Evolutionary conservation across 2,329 filamentous ascomycete genomes (phyloP), one percentile per base, ranked within the genome.

Genomic region (Fusarium decemcellulare): DNA sequence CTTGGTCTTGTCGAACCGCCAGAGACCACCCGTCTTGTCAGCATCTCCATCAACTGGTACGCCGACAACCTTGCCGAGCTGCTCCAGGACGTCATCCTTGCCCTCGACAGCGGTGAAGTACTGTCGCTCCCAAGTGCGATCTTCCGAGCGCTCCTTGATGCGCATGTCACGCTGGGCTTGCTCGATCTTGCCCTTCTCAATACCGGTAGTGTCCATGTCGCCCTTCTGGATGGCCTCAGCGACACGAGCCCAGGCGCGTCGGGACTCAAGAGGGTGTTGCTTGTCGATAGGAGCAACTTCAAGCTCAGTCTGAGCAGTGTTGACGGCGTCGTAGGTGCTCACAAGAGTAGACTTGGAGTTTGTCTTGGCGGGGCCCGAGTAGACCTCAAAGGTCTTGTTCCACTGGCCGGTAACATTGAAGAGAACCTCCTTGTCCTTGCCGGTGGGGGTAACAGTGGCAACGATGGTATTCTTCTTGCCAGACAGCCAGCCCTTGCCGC

Each of bases 381-480:
- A 92, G 77, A 98, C 91, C 54, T 88, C 88, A 77, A 97, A 97
- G 3, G 85, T 84, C 75, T 94, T 93, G 61, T 90, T 97, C 96
- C 96, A 99, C 78, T 97, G 93, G 27, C 96, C 96, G 32, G 94
- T 91, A 40, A 92, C 86, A n/a, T 90, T 93, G 85, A 95, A 98
- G 51, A 91, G 84, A 65, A 89, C 87, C 55, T 93, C 91, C 81
- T 92, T 92, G 80, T 91, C 93, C 81, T 85, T 84, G 83, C 90
- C 81, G 80, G 93, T 89, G 15, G 84, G 87, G 82, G 92, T 94
- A 61, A 98, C 79, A 27, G 85, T 86, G 14, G 94, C 95, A 12
- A 85, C 89, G 78, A 98, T 94, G 60, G 88, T 92, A 83, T 98
- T 98, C 85, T 97, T 98, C 86, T 97, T 97, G 71, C 95, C 96